Conservation (phyloP, 2,329 filamentous ascomycete genomes). For the Hirsutella rhossiliensis region DNA sequence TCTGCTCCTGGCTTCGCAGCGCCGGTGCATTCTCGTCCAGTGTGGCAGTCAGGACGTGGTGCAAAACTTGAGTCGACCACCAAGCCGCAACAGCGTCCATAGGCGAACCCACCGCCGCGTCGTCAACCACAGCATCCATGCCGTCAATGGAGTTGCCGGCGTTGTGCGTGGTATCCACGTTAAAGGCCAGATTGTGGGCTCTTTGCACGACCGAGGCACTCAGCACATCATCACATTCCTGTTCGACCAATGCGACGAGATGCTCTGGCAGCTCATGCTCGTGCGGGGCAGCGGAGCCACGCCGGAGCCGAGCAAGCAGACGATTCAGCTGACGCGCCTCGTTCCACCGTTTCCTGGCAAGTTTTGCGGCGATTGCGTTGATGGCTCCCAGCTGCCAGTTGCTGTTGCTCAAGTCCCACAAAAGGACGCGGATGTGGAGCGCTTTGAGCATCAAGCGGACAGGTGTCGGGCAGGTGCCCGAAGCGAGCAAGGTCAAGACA, state of each 20-base stretch:
- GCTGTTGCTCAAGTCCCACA: slow-evolving; percentile 63
- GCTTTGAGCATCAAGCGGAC: slow-evolving; percentile 82
- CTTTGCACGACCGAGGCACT: slow-evolving; percentile 68
- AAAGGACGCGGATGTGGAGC: slow-evolving; percentile 76
- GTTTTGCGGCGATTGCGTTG: slow-evolving; percentile 57
- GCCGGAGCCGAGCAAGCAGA: slow-evolving; percentile 28
- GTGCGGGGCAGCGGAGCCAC: slow-evolving; percentile 29
- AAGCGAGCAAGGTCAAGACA: slow-evolving; percentile 76
- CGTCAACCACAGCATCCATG: slow-evolving; percentile 75
- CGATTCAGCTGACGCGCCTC: slow-evolving; percentile 57
- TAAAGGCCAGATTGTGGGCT: slow-evolving; percentile 83
- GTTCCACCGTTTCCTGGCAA: slow-evolving; percentile 72
- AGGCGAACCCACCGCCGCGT: slow-evolving; percentile 72
- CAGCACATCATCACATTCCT: slow-evolving; percentile 73
- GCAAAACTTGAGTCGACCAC: slow-evolving; percentile 69
- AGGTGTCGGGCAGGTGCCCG: slow-evolving; percentile 77
- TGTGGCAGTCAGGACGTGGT: slow-evolving; percentile 53
- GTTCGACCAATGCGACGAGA: slow-evolving; percentile 61
- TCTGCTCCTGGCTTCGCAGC: slow-evolving; percentile 14
- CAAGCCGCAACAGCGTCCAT: slow-evolving; percentile 85
- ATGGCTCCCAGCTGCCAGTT: slow-evolving; percentile 52
- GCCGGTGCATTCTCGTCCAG: slow-evolving; percentile 37
- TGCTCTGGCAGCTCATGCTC: slow-evolving; percentile 60
- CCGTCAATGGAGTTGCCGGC: slow-evolving; percentile 52
- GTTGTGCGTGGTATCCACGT: slow-evolving; percentile 60